Evolutionary conservation across 1,139 yeast genomes (phyloP).

Genomic region (Sugiyamaella neomexicana): DNA sequence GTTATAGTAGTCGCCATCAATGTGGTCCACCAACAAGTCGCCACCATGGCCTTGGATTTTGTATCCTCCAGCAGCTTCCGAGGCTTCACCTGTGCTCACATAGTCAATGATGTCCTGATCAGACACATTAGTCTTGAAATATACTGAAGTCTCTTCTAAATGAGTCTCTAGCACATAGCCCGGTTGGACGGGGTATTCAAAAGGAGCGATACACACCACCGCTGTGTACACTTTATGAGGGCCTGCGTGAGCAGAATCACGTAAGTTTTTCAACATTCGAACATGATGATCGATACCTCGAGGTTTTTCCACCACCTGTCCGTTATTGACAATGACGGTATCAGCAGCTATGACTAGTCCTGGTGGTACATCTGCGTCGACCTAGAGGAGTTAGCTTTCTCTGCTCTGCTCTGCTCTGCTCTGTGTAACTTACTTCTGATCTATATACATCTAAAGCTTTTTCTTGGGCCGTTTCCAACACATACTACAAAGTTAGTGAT

Average conservation of each 20-base stretch:
- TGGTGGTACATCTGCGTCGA: constrained; percentile 42
- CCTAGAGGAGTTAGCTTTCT: constrained; percentile 22
- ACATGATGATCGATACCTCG: constrained; percentile 52
- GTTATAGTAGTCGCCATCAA: constrained; percentile 80
- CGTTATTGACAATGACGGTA: constrained; percentile 68
- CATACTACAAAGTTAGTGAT: constrained; percentile 49
- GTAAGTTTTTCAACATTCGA: constrained; percentile 48
- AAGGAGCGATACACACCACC: constrained; percentile 54
- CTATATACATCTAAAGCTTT: constrained; percentile 63
- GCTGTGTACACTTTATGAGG: constrained; percentile 68
- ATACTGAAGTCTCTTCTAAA: constrained; percentile 50
- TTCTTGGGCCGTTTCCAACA: constrained; percentile 62
- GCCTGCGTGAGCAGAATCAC: constrained; percentile 41
- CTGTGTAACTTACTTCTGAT: constrained; percentile 36
- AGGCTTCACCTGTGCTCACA: constrained; percentile 70
- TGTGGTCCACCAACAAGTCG: constrained; percentile 53
- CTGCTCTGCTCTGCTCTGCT: no score
- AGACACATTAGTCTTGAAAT: constrained; percentile 50
- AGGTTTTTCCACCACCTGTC: constrained; percentile 77
- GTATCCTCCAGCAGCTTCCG: constrained; percentile 89
- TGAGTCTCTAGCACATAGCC: constrained; percentile 44
- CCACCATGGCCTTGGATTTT: constrained; percentile 77
- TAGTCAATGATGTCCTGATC: constrained; percentile 60
- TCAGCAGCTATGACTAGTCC: constrained; percentile 72
- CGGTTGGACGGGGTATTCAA: constrained; percentile 42